Evolutionary conservation across 371 early-diverging fungal species (phyloP).

Genomic region (Lichtheimia corymbifera): DNA sequence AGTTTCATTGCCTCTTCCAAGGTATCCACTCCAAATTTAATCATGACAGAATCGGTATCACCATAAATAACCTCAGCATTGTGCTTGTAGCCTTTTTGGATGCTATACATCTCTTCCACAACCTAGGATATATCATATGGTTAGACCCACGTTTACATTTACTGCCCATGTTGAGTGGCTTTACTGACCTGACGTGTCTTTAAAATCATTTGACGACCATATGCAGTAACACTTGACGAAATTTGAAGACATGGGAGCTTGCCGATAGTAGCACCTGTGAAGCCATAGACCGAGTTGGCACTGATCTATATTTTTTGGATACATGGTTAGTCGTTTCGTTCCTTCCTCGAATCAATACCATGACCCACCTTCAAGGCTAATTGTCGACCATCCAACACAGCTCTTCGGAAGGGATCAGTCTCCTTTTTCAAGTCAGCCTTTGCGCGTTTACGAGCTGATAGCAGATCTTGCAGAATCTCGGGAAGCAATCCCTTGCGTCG

Average conservation of each 20-base stretch:
- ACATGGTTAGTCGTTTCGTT: neutral
- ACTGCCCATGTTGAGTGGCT: neutral
- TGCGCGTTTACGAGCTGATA: constrained; percentile 96
- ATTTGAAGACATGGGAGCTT: constrained; percentile 98
- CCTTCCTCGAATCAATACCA: neutral
- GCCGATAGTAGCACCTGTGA: constrained; percentile 98
- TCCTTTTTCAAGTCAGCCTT: constrained; percentile 94
- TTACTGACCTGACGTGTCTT: constrained; percentile 74
- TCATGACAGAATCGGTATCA: constrained; percentile 99
- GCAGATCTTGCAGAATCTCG: constrained; percentile 88
- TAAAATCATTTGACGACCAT: constrained; percentile 99
- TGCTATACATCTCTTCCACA: constrained; percentile 86
- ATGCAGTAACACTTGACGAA: constrained; percentile 98
- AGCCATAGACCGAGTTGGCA: constrained; percentile 99
- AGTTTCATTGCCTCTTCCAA: constrained; percentile 89
- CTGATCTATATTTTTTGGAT: constrained; percentile 66
- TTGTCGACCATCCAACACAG: constrained; percentile 97
- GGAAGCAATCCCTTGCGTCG: constrained; percentile 93
- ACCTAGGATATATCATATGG: constrained; percentile 31
- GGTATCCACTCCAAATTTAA: constrained; percentile 88
- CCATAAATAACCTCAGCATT: constrained; percentile 98
- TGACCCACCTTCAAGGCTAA: constrained; percentile 86
- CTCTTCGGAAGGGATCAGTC: constrained; percentile 91
- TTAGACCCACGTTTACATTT: neutral
- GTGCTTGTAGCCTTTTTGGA: constrained; percentile 85